These are phyloP conservation scores for Aegilops bicornis DNA, from an alignment of 176 grass and related monocot genomes.

Conservation along the genomic window DNA sequence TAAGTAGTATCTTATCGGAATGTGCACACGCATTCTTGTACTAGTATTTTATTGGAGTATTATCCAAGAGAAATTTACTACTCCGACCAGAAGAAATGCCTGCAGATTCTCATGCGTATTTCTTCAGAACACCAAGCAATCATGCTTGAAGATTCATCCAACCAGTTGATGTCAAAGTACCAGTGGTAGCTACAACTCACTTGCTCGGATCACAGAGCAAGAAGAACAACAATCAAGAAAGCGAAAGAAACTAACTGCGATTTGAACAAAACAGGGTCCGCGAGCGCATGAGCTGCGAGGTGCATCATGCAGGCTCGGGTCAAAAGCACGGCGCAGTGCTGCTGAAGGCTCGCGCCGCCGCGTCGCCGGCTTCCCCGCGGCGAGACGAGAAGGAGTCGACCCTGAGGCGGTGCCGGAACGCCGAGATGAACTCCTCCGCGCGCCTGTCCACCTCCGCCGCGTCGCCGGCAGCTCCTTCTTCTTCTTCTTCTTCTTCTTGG, in stretches of 20 bases:
- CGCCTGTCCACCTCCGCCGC: constrained; percentile 80
- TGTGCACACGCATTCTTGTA: neutral
- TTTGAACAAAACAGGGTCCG: neutral
- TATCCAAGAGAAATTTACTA: too few relatives aligned
- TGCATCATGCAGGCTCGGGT: neutral
- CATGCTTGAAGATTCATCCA: neutral
- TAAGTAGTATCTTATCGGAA: too few relatives aligned
- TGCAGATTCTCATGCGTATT: neutral
- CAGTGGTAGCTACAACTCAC: neutral
- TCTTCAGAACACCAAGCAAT: neutral
- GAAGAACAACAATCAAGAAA: neutral
- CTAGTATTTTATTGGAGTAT: too few relatives aligned
- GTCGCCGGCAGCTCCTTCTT: neutral
- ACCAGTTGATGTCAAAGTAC: neutral
- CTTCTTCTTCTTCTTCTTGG: neutral
- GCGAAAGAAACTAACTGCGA: neutral
- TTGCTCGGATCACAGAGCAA: too few relatives aligned
- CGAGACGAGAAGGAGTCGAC: constrained; percentile 77
- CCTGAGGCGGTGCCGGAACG: constrained; percentile 77
- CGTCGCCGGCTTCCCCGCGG: constrained; percentile 15
- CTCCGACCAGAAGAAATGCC: neutral
- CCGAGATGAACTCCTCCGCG: constrained; percentile 84
- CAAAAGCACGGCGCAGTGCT: neutral
- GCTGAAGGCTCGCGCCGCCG: neutral
- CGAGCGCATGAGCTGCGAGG: neutral